These are phyloP conservation scores for Favolaschia claudopus DNA, from an alignment of 768 basidiomycete species.

Conservation along the genomic window DNA sequence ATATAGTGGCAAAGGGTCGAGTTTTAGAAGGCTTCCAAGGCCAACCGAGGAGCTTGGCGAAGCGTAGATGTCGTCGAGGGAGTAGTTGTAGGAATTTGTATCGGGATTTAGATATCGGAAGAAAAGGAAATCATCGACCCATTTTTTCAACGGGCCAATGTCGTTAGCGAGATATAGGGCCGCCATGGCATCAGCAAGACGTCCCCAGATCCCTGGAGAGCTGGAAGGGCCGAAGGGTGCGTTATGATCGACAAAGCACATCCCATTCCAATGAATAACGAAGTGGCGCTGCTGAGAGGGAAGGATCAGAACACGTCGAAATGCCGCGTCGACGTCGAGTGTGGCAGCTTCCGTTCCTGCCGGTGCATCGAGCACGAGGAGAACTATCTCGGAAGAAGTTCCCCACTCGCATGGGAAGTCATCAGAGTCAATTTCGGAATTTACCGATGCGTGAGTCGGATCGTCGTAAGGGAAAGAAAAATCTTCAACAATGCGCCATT, in stretches of 20 bases:
- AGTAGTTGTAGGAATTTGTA: slow-evolving; percentile 10
- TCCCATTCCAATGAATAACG: slow-evolving; percentile 29
- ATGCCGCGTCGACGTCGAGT: slow-evolving; percentile 46
- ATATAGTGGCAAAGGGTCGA: no score
- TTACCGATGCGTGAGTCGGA: slow-evolving; percentile 5
- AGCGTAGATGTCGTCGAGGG: slow-evolving; percentile 43
- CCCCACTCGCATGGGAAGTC: slow-evolving; percentile 30
- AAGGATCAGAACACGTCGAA: slow-evolving; percentile 39
- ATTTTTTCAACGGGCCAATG: slow-evolving; percentile 26
- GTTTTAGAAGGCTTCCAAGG: no score
- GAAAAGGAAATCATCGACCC: slow-evolving; percentile 40
- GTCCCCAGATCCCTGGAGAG: slow-evolving; percentile 33
- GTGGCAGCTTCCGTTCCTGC: slow-evolving; percentile 41
- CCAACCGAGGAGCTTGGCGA: slow-evolving; percentile 41
- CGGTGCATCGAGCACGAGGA: slow-evolving; percentile 37
- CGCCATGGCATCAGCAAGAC: slow-evolving; percentile 38
- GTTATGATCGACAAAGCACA: slow-evolving; percentile 36
- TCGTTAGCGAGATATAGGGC: slow-evolving; percentile 29
- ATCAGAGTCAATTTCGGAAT: slow-evolving; percentile 17
- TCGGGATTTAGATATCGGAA: slow-evolving; percentile 32
- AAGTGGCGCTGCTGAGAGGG: slow-evolving; percentile 33
- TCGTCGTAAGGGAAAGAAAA: slow-evolving; percentile 25
- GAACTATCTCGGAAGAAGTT: slow-evolving; percentile 24
- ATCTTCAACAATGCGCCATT: slow-evolving; percentile 21
- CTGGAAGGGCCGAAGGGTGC: slow-evolving; percentile 41